Percentiles rank a stretch among this genome's conserved stretches.
These are phyloP conservation scores for Trypanosoma conorhini DNA, from an alignment of 208 protist genomes.

Conservation along the genomic window DNA sequence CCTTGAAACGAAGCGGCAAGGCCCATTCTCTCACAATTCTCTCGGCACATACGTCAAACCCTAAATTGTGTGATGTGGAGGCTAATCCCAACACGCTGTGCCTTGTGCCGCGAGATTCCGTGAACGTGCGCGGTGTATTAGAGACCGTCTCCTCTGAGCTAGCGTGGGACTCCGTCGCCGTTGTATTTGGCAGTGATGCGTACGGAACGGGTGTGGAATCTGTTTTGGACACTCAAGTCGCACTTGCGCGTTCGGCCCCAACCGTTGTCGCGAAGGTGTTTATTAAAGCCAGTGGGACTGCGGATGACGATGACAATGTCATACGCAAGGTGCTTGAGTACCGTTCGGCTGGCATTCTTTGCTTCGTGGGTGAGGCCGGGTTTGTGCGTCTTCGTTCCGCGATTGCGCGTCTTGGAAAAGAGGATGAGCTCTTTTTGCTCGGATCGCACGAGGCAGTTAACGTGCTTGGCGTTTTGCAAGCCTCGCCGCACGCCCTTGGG, in stretches of 20 bases:
- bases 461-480: constrained; percentile 40
- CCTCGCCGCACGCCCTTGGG: constrained; percentile 24
- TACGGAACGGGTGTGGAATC: constrained; percentile 65
- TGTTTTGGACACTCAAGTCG: constrained; percentile 41
- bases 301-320: constrained; percentile 53
- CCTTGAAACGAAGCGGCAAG: constrained; percentile 46
- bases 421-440: constrained; percentile 57
- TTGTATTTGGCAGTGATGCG: constrained; percentile 57
- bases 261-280: constrained; percentile 70
- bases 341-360: constrained; percentile 53
- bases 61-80: constrained; percentile 53
- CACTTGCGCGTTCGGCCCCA: constrained; percentile 43
- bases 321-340: constrained; percentile 42
- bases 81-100: constrained; percentile 70
- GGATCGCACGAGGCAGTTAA: constrained; percentile 68
- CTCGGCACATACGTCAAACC: constrained; percentile 61
- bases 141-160: constrained; percentile 65
- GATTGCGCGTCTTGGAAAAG: constrained; percentile 36
- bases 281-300: constrained; percentile 45
- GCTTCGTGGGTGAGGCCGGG: constrained; percentile 59
- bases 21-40: constrained; percentile 57
- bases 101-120: constrained; percentile 71
- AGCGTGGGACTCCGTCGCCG: constrained; percentile 69
- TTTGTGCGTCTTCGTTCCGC: constrained; percentile 55
- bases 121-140: constrained; percentile 69